Percentiles rank a stretch among this genome's conserved stretches.
Evolutionary conservation across 192 early-diverging fungal genomes (phyloP).

Genomic region (Cladochytrium replicatum): DNA sequence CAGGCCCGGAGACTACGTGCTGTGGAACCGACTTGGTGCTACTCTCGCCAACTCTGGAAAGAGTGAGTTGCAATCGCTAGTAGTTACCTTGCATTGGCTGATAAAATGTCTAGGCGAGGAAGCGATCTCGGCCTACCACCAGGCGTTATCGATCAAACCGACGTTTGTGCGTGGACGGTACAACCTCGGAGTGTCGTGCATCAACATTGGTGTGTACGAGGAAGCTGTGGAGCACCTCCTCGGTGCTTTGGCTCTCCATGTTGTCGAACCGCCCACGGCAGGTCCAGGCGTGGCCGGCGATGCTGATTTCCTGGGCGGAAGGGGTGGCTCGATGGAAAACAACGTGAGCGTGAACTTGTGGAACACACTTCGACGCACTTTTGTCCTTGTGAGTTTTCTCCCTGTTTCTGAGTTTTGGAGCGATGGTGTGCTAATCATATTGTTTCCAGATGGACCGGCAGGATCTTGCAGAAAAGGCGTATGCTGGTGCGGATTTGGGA

Average conservation of each 20-base stretch:
- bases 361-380: constrained; percentile 21
- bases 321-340: not conserved
- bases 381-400: constrained; percentile 18
- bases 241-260: constrained; percentile 67
- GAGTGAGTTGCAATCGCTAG: constrained; percentile 31
- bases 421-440: not conserved
- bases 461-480: constrained; percentile 26
- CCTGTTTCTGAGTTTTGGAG: not conserved
- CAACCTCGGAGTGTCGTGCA: constrained; percentile 84
- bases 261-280: too few species aligned
- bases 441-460: constrained; percentile 19
- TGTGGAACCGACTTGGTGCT: constrained; percentile 91
- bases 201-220: constrained; percentile 72
- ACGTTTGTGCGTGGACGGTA: constrained; percentile 86
- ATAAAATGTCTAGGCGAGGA: too few species aligned
- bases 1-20: constrained; percentile 74
- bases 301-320: constrained; percentile 2
- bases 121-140: constrained; percentile 85
- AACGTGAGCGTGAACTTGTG: constrained; percentile 25
- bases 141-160: constrained; percentile 84
- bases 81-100: too few species aligned
- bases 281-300: too few species aligned
- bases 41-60: constrained; percentile 79
- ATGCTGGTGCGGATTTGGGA: constrained; percentile 12
- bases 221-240: constrained; percentile 90